phyloP scores from a whole-genome alignment of 371 early-diverging fungal genomes.

The Saksenaea vasiformis region DNA sequence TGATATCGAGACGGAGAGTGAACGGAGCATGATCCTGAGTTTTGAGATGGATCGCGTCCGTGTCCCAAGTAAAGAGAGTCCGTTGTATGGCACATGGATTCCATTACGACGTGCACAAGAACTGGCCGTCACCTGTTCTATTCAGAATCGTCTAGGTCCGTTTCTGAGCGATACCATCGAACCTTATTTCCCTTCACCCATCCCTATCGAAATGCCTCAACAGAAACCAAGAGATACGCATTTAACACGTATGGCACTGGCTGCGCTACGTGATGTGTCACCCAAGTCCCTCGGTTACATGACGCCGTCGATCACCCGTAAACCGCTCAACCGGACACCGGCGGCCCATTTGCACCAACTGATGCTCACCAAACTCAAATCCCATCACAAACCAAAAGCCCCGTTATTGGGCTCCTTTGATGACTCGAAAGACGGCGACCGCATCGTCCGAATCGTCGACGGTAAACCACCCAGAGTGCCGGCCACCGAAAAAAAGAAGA shows the following conservation, averaged over 20 bases:
- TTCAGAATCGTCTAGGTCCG: slow-evolving; percentile 74
- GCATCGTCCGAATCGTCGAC: not conserved
- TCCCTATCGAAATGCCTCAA: slow-evolving; percentile 55
- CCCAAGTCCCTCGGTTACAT: slow-evolving; percentile 13
- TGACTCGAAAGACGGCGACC: not conserved
- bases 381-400: slow-evolving; percentile 9
- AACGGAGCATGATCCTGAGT: slow-evolving; percentile 84
- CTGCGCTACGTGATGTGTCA: slow-evolving; percentile 31
- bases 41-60: slow-evolving; percentile 84
- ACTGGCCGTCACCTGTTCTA: slow-evolving; percentile 80
- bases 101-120: slow-evolving; percentile 86
- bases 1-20: slow-evolving; percentile 83
- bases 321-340: slow-evolving; percentile 16
- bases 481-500: not conserved
- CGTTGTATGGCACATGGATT: slow-evolving; percentile 89
- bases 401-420: slow-evolving; percentile 13
- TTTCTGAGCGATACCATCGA: slow-evolving; percentile 80
- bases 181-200: slow-evolving; percentile 70
- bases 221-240: slow-evolving; percentile 28
- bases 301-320: not conserved
- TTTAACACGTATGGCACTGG: slow-evolving; percentile 35
- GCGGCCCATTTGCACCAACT: slow-evolving; percentile 24
- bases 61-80: slow-evolving; percentile 69
- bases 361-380: slow-evolving; percentile 4
- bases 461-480: not conserved